These are phyloP conservation scores for Lasiodiplodia theobromae DNA, from an alignment of 2,329 filamentous ascomycete species.

Conservation along the genomic window DNA sequence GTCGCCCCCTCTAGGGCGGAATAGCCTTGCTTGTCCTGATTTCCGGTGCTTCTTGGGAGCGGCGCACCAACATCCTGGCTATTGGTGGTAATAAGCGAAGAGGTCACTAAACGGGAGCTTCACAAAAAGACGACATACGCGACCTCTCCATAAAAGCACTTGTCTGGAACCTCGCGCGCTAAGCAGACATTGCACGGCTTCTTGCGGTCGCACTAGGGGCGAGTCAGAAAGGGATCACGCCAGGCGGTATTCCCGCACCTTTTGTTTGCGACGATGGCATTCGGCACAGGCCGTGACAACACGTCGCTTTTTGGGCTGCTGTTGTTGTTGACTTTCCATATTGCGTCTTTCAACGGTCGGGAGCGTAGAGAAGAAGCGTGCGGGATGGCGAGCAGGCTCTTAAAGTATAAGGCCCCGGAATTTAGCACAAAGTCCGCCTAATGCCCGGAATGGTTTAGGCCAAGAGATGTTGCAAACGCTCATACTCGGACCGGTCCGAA, in stretches of 20 bases:
- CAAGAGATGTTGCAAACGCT: neutral
- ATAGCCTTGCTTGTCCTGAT: neutral
- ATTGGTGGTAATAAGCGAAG: neutral
- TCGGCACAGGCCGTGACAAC: constrained; percentile 7
- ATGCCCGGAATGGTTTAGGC: neutral
- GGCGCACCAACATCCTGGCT: neutral
- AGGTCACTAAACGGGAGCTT: neutral
- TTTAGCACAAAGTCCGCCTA: neutral
- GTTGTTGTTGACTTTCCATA: constrained; percentile 1
- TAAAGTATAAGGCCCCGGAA: neutral
- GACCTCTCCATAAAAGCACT: constrained; percentile 1
- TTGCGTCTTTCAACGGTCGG: neutral
- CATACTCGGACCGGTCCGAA: neutral
- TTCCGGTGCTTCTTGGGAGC: constrained; percentile 7
- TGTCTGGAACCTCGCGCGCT: constrained; percentile 12
- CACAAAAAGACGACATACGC: neutral
- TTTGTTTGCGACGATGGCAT: constrained; percentile 21
- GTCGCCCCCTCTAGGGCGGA: constrained; percentile 8
- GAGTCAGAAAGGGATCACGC: neutral
- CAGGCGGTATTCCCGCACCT: neutral
- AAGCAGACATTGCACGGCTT: constrained; percentile 19
- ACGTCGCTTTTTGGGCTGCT: constrained; percentile 7
- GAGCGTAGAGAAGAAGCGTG: neutral
- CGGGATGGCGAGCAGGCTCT: neutral
- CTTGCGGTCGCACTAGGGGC: constrained; percentile 15